Base-by-base conservation (phyloP, 139 green algal species). In the Pedinophyceae sp. region DNA sequence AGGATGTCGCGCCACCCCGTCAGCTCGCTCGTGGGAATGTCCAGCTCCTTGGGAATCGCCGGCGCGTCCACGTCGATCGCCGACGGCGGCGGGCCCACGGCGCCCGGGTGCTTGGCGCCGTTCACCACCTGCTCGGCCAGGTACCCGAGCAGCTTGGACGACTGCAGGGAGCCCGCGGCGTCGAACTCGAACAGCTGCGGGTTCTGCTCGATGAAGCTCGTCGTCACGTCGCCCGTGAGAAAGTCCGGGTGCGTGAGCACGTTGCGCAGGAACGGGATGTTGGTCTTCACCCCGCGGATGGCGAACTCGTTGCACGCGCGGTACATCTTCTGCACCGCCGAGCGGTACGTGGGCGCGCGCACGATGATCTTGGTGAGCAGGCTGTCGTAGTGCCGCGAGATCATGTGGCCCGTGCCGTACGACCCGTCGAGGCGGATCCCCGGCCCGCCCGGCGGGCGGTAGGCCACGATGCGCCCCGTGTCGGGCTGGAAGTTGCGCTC, bases 221-320 rank as follows among this genome's bases (percentile, higher is more conserved):
- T 93, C 48, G 72, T 75, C 5, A 77, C 69, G 6, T 68, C 57
- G 27, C 81, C 59, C 48, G 23, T 38, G 30, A 92, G 60, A 57
- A 95, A 95, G 48, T 87, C 83, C 2, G 83, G 78, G 65, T 92
- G 80, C 24, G 71, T 59, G 57, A 94, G 62, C 29, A 95, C 84
- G 62, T 93, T 91, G 57, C 82, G 70, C 55, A 94, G 68, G 67
- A 94, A 94, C n/a, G 72, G 15, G 39, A 93, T 85, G 73, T 93
- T 94, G 67, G 87, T 94, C 70, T 91, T 93, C 52, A 95, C 75
- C n/a, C 87, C 87, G 38, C 83, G 72, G 22, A 95, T 69, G 59
- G 86, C 77, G 69, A 94, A 94, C 71, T 95, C 87, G 40, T 68
- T 63, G 50, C 94, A 73, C 3, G 85, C 81, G 27, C 85, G 74